Base-by-base conservation (phyloP, 495 filamentous ascomycete species). In the Bacidia gigantensis region DNA sequence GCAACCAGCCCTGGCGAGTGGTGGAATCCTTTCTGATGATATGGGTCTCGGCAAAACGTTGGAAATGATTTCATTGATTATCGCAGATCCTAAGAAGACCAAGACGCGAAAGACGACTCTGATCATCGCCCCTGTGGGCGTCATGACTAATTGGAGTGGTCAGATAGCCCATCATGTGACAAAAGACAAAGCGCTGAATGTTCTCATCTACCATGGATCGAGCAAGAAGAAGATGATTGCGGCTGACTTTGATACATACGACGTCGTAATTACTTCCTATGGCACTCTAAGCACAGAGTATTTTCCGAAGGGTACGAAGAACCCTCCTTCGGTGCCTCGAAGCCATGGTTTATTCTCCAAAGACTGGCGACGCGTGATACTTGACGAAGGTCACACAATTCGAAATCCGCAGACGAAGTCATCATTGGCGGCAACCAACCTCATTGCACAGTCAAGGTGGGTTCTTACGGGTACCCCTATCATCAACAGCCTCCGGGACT, bases 21-120 rank as follows among this genome's bases (percentile, higher is more conserved):
- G 89, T 42, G 89, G 88, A 29, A 86, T 95, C 26, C 70, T 95
- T 11, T 87, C 87, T 22, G 89, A 96, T 64, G 89, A 96, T 56
- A 96, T 96, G 89, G 89, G 89, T 2, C 69, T 96, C 3, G 89
- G 89, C 12, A 96, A 97, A 66, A 96, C 89, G 0, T 72, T 96
- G 5, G 86, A 95, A 63, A 77, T 87, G 38, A 92, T 95, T 52
- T 82, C 85, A 48, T 62, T 94, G 25, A 84, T 96, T 40, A 65
- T 88, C 55, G 75, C 82, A 5, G 79, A 84, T 55, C 60, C 71
- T 0, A 62, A 68, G 11, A 54, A 54, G 0, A 54, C 38, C 7
- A 51, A 56, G 2, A 62, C 67, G 5, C 64, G 58, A 12, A 65
- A 63, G n/a, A 54, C 62, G 3, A 92, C 88, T 3, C 69, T 96